Base-by-base conservation (phyloP, 2,329 filamentous ascomycete genomes). In the Coniochaeta sp. region DNA sequence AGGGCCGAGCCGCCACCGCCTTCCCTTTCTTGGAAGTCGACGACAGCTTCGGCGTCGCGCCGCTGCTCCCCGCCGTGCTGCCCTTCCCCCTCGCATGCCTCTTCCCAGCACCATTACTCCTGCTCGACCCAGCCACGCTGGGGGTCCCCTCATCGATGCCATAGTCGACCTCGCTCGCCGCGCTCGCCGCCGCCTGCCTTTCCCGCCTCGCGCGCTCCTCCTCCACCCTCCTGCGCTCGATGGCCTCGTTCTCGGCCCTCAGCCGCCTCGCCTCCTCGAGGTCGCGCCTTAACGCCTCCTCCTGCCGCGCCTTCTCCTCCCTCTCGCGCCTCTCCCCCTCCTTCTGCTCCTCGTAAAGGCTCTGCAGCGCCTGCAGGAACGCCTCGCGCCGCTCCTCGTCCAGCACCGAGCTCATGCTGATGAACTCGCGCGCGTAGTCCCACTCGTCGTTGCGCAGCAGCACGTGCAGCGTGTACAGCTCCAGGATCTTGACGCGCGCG, bases 381-480 rank as follows among this genome's bases (percentile, higher is more conserved):
- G 90, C 88, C 67, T 98, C 91, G 63, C 91, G 87, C 52, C 91
- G 85, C 76, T 98, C 95, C 58, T 97, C 93, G 71, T 98, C 93
- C 1, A 99, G 81, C 28, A 96, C 86, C 55, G 93, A 87, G 72
- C 88, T 95, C 69, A 91, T 85, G 68, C 82, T 86, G 69, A 98
- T 96, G 72, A 98, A 98, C 67, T 96, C 90, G 62, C 86, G 85
- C 4, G 95, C 91, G 68, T 97, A 97, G 61, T 96, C 91, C 95
- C 95, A 99, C 75, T 98, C 92, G 60, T 91, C 87, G 67, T 97
- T 98, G 58, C 91, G 84, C 5, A 93, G 87, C n/a, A 99, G 84
- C 8, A 98, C 91, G 70, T 99, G 95, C 4, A 99, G 82, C 1
- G 92, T 96, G 73, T 97, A 99, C 9, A 99, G 81, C 75, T 99